Conservation (phyloP, 805 yeast species). For the Torulaspora delbrueckii region DNA sequence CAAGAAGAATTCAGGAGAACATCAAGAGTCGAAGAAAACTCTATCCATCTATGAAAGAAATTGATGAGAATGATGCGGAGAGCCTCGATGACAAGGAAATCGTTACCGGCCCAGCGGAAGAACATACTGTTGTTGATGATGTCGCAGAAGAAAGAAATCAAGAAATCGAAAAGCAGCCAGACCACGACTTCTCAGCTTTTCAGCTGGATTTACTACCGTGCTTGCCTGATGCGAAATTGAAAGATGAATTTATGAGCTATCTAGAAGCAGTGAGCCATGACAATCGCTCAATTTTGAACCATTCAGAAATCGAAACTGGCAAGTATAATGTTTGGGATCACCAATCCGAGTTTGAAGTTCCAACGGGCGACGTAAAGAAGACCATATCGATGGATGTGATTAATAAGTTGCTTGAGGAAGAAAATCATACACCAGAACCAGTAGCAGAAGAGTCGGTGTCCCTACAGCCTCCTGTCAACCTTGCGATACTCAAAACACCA, state of each 20-base stretch:
- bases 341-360: slow-evolving; percentile 8
- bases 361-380: slow-evolving; percentile 3
- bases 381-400: slow-evolving; percentile 15
- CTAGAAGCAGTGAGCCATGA: slow-evolving; percentile 15
- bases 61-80: neutral
- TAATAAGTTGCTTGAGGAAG: slow-evolving; percentile 9
- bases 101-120: neutral
- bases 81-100: neutral
- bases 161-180: neutral
- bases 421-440: slow-evolving; percentile 1
- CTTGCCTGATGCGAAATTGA: slow-evolving; percentile 12
- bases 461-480: neutral
- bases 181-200: neutral
- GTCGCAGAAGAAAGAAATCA: neutral
- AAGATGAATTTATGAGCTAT: slow-evolving; percentile 17
- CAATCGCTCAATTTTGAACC: slow-evolving; percentile 10
- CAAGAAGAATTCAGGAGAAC: slow-evolving; percentile 20
- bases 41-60: neutral
- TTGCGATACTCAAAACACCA: slow-evolving; percentile 19
- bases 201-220: slow-evolving; percentile 8
- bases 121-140: neutral
- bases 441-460: neutral
- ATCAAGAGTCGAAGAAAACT: slow-evolving; percentile 9
- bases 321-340: slow-evolving; percentile 17
- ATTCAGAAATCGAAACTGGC: neutral